Conservation (phyloP, 495 filamentous ascomycete species). For the Penicillium egyptiacum region DNA sequence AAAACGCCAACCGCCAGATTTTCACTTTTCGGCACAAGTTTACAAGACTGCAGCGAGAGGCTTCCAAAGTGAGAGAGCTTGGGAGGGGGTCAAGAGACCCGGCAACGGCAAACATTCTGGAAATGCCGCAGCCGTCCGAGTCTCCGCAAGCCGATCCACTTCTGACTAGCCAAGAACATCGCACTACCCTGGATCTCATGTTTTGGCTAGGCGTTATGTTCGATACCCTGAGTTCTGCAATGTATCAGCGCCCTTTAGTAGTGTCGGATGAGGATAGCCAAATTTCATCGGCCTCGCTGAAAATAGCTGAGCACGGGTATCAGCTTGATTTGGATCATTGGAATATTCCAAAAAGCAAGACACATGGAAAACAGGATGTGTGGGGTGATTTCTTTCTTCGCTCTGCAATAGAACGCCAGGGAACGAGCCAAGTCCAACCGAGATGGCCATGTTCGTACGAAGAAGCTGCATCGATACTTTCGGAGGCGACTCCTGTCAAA, state of each 20-base stretch:
- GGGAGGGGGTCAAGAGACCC: constrained; percentile 9
- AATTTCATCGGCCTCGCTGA: constrained; percentile 10
- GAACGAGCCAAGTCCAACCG: constrained; percentile 11
- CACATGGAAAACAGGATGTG: constrained; percentile 15
- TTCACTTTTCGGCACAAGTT: constrained; percentile 35
- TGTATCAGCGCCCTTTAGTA: constrained; percentile 44
- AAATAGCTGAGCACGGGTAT: background rate
- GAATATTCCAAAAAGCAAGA: constrained; percentile 5
- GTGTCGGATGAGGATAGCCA: constrained; percentile 50
- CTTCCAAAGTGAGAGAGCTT: background rate
- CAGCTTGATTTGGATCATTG: constrained; percentile 17
- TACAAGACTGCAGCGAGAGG: constrained; percentile 17
- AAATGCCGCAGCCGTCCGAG: background rate
- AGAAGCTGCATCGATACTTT: constrained; percentile 36
- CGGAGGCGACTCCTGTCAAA: constrained; percentile 48
- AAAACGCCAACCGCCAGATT: constrained; percentile 38
- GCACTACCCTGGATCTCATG: constrained; percentile 42
- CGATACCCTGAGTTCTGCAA: constrained; percentile 49
- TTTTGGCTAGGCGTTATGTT: constrained; percentile 55
- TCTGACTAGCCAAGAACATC: constrained; percentile 31
- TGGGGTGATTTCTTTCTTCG: constrained; percentile 41
- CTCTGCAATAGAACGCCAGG: constrained; percentile 5
- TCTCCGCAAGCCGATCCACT: constrained; percentile 7
- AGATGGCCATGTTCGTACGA: constrained; percentile 49
- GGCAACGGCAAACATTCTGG: background rate